These are phyloP conservation scores for Metschnikowia koreensis DNA, from an alignment of 805 yeast species.

Conservation along the genomic window DNA sequence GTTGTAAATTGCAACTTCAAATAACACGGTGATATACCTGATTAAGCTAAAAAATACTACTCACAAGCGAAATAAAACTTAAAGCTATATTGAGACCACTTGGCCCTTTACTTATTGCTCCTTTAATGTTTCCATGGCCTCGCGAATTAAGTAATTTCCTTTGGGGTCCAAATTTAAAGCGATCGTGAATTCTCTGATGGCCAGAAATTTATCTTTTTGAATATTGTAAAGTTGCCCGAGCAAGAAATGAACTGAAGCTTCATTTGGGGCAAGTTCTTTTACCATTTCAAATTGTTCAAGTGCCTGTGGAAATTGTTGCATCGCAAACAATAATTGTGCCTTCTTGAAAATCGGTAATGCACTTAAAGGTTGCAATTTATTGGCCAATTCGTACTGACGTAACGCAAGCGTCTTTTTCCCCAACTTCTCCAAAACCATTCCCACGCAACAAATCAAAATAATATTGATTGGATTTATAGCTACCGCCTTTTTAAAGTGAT, in stretches of 20 bases:
- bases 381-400: constrained; percentile 78
- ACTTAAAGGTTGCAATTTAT: constrained; percentile 77
- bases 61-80: no score
- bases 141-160: constrained; percentile 80
- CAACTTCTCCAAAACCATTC: constrained; percentile 83
- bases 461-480: constrained; percentile 88
- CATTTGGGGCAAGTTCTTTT: constrained; percentile 83
- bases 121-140: constrained; percentile 65
- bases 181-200: constrained; percentile 80
- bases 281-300: constrained; percentile 71
- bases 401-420: constrained; percentile 70
- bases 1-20: no score
- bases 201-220: constrained; percentile 69
- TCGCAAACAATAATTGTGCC: constrained; percentile 73
- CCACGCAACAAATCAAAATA: constrained; percentile 87
- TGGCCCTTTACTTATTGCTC: not conserved
- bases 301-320: constrained; percentile 72
- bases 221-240: constrained; percentile 84
- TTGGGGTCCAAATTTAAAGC: constrained; percentile 92
- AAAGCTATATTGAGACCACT: not conserved
- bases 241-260: constrained; percentile 87
- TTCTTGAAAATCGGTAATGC: constrained; percentile 86
- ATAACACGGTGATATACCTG: no score
- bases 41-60: no score
- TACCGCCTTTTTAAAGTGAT: constrained; percentile 83